phyloP scores from a whole-genome alignment of 2,329 filamentous ascomycete species.

The Penicillium sp. region DNA sequence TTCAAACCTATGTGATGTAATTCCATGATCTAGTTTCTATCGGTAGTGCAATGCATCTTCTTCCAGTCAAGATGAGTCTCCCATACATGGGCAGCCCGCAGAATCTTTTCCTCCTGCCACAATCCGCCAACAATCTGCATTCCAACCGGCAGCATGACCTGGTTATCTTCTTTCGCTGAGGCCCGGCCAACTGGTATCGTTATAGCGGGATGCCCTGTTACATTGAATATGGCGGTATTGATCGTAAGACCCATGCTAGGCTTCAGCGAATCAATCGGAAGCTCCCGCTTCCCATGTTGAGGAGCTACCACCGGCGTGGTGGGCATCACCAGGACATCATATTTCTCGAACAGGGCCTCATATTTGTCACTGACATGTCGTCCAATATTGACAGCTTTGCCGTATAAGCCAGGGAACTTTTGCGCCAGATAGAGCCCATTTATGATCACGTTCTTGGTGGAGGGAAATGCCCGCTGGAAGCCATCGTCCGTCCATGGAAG shows the following conservation, averaged over 20 bases:
- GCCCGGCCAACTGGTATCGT: conserved; percentile 51
- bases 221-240: conserved; percentile 57
- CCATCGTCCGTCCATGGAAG: conserved; percentile 47
- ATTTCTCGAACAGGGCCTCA: conserved; percentile 38
- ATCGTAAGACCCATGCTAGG: conserved; percentile 51
- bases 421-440: conserved; percentile 41
- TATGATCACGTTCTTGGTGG: conserved; percentile 46
- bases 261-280: conserved; percentile 25
- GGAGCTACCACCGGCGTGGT: conserved; percentile 31
- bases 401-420: conserved; percentile 41
- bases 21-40: conserved; percentile 5
- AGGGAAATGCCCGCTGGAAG: conserved; percentile 48
- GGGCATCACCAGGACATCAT: conserved; percentile 44
- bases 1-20: too few species aligned
- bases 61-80: conserved; percentile 27
- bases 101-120: conserved; percentile 29
- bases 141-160: conserved; percentile 48
- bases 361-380: conserved; percentile 41
- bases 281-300: conserved; percentile 22
- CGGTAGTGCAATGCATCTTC: conserved; percentile 10
- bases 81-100: conserved; percentile 25
- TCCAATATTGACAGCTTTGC: conserved; percentile 42
- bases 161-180: conserved; percentile 21
- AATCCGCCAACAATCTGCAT: conserved; percentile 53
- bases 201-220: conserved; percentile 56